Conservation (phyloP, 116 monocot genomes). For the Trichopus zeylanicus region DNA sequence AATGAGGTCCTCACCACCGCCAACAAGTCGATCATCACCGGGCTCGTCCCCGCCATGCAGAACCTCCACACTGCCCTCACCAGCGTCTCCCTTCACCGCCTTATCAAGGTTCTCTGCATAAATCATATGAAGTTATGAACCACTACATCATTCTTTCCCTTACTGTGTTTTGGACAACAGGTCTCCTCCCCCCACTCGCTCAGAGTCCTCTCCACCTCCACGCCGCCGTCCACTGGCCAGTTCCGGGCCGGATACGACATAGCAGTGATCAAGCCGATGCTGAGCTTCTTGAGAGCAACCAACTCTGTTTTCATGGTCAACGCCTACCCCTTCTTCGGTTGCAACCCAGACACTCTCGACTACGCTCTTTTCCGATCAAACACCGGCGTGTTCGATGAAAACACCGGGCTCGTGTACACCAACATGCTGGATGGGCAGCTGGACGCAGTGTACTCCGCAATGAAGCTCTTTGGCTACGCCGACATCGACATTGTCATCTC, state of each 20-base stretch:
- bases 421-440: constrained; percentile 71
- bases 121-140: no score
- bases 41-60: constrained; percentile 52
- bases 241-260: constrained; percentile 30
- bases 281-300: constrained; percentile 33
- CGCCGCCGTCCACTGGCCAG: constrained; percentile 36
- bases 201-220: constrained; percentile 36
- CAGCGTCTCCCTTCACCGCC: constrained; percentile 8
- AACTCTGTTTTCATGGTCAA: constrained; percentile 46
- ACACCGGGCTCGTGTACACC: constrained; percentile 38
- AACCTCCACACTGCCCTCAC: constrained; percentile 38
- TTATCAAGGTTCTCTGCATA: no score
- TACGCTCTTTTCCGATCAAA: constrained; percentile 41
- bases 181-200: constrained; percentile 51
- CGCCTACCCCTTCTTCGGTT: constrained; percentile 55
- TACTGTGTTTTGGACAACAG: no score
- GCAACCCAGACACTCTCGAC: constrained; percentile 22
- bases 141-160: no score
- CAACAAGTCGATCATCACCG: constrained; percentile 17
- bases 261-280: constrained; percentile 29
- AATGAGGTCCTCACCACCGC: constrained; percentile 39
- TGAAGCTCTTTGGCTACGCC: constrained; percentile 35
- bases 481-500: constrained; percentile 29
- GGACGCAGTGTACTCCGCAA: constrained; percentile 52
- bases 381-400: constrained; percentile 21